phyloP scores from a whole-genome alignment of 148 eudicot species.

The Heliosperma pusillum region DNA sequence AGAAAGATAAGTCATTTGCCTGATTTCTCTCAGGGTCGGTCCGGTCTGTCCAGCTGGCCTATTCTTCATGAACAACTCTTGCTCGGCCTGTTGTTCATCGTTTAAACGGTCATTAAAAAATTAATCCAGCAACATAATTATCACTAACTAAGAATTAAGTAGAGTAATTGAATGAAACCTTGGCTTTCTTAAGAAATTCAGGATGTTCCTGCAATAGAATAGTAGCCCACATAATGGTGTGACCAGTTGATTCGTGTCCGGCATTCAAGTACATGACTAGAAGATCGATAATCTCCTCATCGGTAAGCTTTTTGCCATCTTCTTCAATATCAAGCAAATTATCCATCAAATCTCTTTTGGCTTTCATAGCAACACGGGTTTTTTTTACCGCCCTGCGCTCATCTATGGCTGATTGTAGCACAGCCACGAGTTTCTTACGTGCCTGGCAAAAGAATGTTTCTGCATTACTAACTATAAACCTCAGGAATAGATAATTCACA shows the following conservation, averaged over 20 bases:
- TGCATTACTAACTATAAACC: not conserved
- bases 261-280: conserved; percentile 89
- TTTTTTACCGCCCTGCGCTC: conserved; percentile 42
- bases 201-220: conserved; percentile 68
- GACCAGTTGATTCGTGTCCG: conserved; percentile 96
- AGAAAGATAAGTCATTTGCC: conserved; percentile 79
- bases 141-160: not conserved
- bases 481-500: too few species aligned
- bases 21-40: conserved; percentile 58
- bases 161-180: conserved; percentile 39
- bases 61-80: conserved; percentile 61
- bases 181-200: conserved; percentile 56
- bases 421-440: conserved; percentile 58
- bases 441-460: conserved; percentile 39
- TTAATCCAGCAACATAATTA: not conserved
- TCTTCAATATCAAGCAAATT: conserved; percentile 59
- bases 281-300: conserved; percentile 79
- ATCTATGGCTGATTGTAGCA: conserved; percentile 53
- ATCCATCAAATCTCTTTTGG: conserved; percentile 83
- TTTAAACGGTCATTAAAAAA: not conserved
- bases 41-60: conserved; percentile 63
- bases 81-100: conserved; percentile 55
- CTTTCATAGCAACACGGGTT: conserved; percentile 23
- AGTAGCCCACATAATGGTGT: conserved; percentile 86
- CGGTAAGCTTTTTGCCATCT: conserved; percentile 59